These are phyloP conservation scores for Fusarium sp. DNA, from an alignment of 2,329 filamentous ascomycete genomes.

Conservation along the genomic window DNA sequence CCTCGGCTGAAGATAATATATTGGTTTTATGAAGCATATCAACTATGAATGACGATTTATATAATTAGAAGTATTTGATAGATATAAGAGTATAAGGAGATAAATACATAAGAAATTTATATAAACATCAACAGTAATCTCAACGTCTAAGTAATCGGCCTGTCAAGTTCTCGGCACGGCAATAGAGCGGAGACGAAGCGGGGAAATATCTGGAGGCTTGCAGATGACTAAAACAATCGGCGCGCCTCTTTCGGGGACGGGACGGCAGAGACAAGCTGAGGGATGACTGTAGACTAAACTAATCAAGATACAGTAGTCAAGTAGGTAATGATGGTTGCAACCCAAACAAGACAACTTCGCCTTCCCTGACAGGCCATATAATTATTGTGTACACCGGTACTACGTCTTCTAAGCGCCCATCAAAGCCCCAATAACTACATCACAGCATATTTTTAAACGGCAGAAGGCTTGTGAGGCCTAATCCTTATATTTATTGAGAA, in stretches of 20 bases:
- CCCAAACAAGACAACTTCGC: constrained; percentile 1
- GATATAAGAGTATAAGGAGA: too few relatives aligned
- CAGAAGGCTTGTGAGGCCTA: too few relatives aligned
- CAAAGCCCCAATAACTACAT: not conserved
- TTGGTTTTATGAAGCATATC: not conserved
- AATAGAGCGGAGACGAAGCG: constrained; percentile 20
- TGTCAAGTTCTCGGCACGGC: constrained; percentile 21
- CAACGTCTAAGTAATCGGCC: not conserved
- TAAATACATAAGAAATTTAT: too few relatives aligned
- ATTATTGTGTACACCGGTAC: not conserved
- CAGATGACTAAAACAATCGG: not conserved
- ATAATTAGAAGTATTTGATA: too few relatives aligned
- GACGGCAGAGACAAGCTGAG: not conserved
- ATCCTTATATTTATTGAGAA: too few relatives aligned
- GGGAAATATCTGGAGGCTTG: constrained; percentile 11
- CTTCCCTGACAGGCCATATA: constrained; percentile 1
- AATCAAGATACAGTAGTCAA: constrained; percentile 1
- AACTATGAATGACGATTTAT: not conserved
- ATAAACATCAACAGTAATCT: too few relatives aligned
- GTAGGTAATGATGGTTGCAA: constrained; percentile 14
- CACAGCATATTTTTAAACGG: too few relatives aligned
- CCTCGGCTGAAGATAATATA: constrained; percentile 5
- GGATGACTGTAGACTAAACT: not conserved
- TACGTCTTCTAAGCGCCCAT: not conserved
- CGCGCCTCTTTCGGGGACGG: constrained; percentile 33